Evolutionary conservation across 2,329 filamentous ascomycete genomes (phyloP), one percentile per base, ranked within the genome.

Genomic region (Colletotrichum cereale): DNA sequence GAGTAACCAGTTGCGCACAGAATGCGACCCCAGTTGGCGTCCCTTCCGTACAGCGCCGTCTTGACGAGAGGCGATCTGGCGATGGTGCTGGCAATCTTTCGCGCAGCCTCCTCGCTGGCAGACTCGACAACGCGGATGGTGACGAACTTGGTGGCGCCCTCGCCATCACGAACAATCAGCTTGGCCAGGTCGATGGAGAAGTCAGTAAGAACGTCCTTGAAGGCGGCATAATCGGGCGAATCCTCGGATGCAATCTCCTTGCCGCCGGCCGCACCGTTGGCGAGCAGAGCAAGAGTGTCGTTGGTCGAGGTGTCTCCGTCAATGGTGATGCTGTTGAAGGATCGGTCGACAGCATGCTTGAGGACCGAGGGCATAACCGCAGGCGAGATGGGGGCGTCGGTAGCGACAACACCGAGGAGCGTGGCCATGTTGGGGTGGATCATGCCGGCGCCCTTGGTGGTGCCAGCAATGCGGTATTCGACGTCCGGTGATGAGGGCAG

Each of bases 361-460:
- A 98, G 91, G 18, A 96, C 87, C 0, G 86, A 82, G 60, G 91
- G 89, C 71, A 98, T 89, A 12, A 92, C 87, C 0, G 82, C 79
- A 4, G 93, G 86, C 0, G 90, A 87, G 77, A 98, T 89, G 38
- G 95, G 93, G 0, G 92, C 96, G 77, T 99, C 96, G 18, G 96
- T 99, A 78, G 94, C 95, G 78, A 98, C 88, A 73, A 98, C 92
- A 65, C 94, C 95, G 44, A 99, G 90, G 42, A 98, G 89, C 0
- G 96, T 99, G 38, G 95, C 96, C 95, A 99, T 97, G 85, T 99
- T 98, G 58, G 96, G 96, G 79, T 98, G 95, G 81, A 99, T 97
- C 96, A 99, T 99, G 78, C 96, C 96, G 6, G 96, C 96, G 68
- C 96, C 96, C 85, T 99, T 99, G 78, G 96, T 97, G 90, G 97